Evolutionary conservation across 164 flowering plant species (phyloP).

Genomic region (Stephania yunnanensis): DNA sequence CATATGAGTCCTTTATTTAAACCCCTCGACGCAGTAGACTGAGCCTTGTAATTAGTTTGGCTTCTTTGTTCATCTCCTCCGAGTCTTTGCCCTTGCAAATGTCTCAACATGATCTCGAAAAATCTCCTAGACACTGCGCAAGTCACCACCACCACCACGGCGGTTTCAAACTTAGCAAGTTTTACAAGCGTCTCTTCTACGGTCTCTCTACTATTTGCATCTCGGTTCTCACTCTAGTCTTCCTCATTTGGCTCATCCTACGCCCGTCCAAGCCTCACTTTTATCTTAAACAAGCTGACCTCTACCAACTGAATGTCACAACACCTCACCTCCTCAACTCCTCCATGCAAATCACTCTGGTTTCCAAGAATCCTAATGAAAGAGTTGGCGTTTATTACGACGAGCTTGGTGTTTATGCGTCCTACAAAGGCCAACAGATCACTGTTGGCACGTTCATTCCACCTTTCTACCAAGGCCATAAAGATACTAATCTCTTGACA

Average conservation of each 20-base stretch:
- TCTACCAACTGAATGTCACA: slow-evolving; percentile 28
- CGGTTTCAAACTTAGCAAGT: slow-evolving; percentile 18
- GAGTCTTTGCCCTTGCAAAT: slow-evolving; percentile 15
- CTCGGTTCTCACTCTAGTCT: slow-evolving; percentile 13
- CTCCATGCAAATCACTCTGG: slow-evolving; percentile 27
- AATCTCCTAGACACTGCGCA: slow-evolving; percentile 28
- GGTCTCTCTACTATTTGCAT: slow-evolving; percentile 17
- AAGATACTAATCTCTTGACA: slow-evolving; percentile 21
- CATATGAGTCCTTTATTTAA: neutral
- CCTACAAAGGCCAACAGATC: slow-evolving; percentile 28
- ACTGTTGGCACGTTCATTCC: slow-evolving; percentile 22
- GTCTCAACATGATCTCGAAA: slow-evolving; percentile 14
- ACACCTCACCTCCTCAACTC: slow-evolving; percentile 26
- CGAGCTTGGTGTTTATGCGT: slow-evolving; percentile 23
- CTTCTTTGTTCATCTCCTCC: neutral
- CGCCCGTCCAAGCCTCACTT: slow-evolving; percentile 33
- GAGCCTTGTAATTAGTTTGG: neutral
- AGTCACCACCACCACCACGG: slow-evolving; percentile 9
- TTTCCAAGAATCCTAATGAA: slow-evolving; percentile 26
- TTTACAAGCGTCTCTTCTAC: slow-evolving; percentile 20
- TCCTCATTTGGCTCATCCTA: slow-evolving; percentile 24
- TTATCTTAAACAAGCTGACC: slow-evolving; percentile 22
- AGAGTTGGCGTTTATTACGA: slow-evolving; percentile 30
- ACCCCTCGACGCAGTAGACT: slow-evolving; percentile 3
- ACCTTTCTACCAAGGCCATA: slow-evolving; percentile 32